A percentile compares a stretch with the other conserved stretches of the same genome.
These are phyloP conservation scores for Zygnema cylindricum DNA, from an alignment of 139 green algal genomes.

Conservation along the genomic window DNA sequence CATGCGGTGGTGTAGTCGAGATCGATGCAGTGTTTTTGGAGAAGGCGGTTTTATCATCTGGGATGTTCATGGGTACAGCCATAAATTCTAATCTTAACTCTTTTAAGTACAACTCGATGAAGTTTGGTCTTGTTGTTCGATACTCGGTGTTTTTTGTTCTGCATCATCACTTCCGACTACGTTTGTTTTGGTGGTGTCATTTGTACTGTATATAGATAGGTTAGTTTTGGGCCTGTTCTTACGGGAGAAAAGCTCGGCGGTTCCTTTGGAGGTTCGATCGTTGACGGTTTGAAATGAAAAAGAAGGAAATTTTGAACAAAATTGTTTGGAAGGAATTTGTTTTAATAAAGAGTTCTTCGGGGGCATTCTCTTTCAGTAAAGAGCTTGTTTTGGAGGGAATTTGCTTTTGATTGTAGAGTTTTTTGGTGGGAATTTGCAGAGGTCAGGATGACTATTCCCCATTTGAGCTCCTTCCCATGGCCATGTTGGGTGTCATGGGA, in stretches of 20 bases:
- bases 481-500: slow-evolving; percentile 79
- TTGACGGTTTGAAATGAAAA: too few species aligned
- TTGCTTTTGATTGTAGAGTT: neutral
- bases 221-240: too few species aligned
- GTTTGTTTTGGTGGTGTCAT: neutral
- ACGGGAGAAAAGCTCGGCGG: too few species aligned
- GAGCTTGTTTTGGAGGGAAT: slow-evolving; percentile 34
- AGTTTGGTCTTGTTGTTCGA: neutral
- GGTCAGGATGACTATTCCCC: slow-evolving; percentile 74
- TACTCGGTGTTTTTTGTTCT: neutral
- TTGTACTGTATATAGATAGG: too few species aligned
- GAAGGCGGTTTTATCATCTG: slow-evolving; percentile 80
- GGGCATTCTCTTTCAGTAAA: neutral
- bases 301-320: too few species aligned
- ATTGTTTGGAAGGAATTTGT: too few species aligned
- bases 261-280: too few species aligned
- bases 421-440: slow-evolving; percentile 35
- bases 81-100: too few species aligned
- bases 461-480: slow-evolving; percentile 78
- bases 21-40: slow-evolving; percentile 77
- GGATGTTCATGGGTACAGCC: slow-evolving; percentile 69
- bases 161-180: neutral
- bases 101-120: neutral
- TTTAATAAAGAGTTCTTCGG: neutral
- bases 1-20: slow-evolving; percentile 71